Percentiles rank a stretch among this genome's conserved stretches.
Evolutionary conservation across 2,329 filamentous ascomycete genomes (phyloP).

Genomic region (Alternaria sp.): DNA sequence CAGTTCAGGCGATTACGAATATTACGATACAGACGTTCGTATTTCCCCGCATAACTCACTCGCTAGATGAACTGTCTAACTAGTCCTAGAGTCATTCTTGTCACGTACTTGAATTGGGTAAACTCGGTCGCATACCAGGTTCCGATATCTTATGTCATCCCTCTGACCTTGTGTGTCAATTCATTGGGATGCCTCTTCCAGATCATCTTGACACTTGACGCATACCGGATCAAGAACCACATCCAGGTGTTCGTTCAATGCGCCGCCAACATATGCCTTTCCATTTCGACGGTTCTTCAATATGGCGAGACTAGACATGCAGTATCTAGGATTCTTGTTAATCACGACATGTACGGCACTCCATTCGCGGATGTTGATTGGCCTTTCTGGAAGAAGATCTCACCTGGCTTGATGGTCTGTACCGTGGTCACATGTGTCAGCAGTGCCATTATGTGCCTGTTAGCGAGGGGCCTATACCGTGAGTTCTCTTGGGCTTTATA

Average conservation of each 20-base stretch:
- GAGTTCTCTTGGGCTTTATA: conserved; percentile 30
- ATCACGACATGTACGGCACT: neutral
- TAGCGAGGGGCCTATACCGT: conserved; percentile 8
- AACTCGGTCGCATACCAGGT: conserved; percentile 26
- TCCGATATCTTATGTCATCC: conserved; percentile 20
- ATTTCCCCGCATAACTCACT: neutral
- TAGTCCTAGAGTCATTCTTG: conserved; percentile 12
- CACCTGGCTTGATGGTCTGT: conserved; percentile 8
- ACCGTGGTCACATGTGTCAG: conserved; percentile 4
- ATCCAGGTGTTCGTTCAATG: conserved; percentile 30
- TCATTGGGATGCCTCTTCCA: conserved; percentile 29
- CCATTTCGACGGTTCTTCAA: conserved; percentile 24
- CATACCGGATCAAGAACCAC: conserved; percentile 31
- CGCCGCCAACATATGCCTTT: conserved; percentile 26
- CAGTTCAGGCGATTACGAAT: conserved; percentile 16
- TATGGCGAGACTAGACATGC: conserved; percentile 17
- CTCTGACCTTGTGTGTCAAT: conserved; percentile 21
- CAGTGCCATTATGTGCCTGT: conserved; percentile 1
- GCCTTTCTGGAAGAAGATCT: conserved; percentile 11
- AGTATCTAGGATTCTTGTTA: neutral
- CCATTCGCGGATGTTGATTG: conserved; percentile 22
- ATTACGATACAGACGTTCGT: conserved; percentile 23
- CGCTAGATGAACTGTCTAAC: neutral
- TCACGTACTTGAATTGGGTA: conserved; percentile 26
- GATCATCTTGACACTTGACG: conserved; percentile 28